phyloP scores from a whole-genome alignment of 345 rosid genomes.

The Salix viminalis region DNA sequence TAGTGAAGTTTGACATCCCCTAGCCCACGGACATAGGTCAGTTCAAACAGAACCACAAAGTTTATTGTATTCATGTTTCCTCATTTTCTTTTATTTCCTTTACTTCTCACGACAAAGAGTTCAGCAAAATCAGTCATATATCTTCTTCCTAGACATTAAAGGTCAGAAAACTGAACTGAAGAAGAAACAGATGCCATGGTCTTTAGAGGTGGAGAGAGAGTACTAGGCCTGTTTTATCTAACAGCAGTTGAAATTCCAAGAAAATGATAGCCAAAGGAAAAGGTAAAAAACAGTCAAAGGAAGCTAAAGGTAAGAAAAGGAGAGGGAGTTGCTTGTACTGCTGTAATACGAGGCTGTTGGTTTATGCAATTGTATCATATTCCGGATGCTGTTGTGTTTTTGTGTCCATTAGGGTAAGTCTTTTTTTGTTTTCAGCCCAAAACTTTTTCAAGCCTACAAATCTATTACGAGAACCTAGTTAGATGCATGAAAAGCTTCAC shows the following conservation, averaged over 20 bases:
- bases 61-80: neutral
- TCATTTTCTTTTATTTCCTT: neutral
- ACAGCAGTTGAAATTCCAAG: neutral
- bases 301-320: neutral
- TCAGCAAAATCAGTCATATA: neutral
- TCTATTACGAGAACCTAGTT: neutral
- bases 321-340: neutral
- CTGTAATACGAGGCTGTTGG: neutral
- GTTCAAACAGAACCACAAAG: neutral
- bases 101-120: neutral
- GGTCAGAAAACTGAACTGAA: neutral
- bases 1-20: neutral
- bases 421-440: neutral
- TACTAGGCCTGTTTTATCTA: neutral
- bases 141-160: neutral
- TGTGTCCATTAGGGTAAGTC: neutral
- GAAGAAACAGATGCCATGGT: neutral
- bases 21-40: neutral
- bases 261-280: neutral
- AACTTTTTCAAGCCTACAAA: neutral
- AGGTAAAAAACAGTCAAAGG: neutral
- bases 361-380: neutral
- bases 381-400: neutral
- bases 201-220: neutral
- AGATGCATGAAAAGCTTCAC: neutral